A percentile compares a stretch with the other conserved stretches of the same genome.
Evolutionary conservation across 805 yeast genomes (phyloP).

Genomic region (Clavispora asparagi): DNA sequence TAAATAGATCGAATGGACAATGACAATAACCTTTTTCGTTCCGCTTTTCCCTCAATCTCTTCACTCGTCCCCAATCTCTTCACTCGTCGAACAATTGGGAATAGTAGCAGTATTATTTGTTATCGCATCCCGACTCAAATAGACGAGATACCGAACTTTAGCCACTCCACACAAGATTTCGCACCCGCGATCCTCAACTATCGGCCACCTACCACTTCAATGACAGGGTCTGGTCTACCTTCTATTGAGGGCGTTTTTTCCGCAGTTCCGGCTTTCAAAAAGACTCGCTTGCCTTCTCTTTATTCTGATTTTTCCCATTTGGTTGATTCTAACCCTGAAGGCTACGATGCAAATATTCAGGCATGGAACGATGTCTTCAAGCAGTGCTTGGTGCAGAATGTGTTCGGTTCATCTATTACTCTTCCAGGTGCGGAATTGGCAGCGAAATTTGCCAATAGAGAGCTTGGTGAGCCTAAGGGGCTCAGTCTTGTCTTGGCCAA

Average conservation of each 20-base stretch:
- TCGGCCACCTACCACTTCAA: not conserved
- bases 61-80: too few species aligned
- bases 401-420: constrained; percentile 14
- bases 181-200: not conserved
- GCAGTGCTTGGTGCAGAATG: constrained; percentile 6
- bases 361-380: constrained; percentile 31
- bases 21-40: too few species aligned
- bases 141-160: not conserved
- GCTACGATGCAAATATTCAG: constrained; percentile 36
- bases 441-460: constrained; percentile 1
- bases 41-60: too few species aligned
- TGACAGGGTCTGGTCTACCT: not conserved
- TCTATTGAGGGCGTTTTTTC: constrained; percentile 1
- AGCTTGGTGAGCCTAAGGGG: constrained; percentile 28
- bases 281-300: constrained; percentile 28
- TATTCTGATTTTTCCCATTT: constrained; percentile 30
- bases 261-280: constrained; percentile 18
- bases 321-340: constrained; percentile 34
- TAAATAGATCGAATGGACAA: too few species aligned
- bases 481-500: constrained; percentile 22
- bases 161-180: not conserved
- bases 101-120: too few species aligned
- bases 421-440: constrained; percentile 15
- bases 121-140: too few species aligned
- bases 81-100: too few species aligned